Evolutionary conservation across 306 rosid species (phyloP), one percentile per base, ranked within the genome.

Genomic region (Cajanus cajan): DNA sequence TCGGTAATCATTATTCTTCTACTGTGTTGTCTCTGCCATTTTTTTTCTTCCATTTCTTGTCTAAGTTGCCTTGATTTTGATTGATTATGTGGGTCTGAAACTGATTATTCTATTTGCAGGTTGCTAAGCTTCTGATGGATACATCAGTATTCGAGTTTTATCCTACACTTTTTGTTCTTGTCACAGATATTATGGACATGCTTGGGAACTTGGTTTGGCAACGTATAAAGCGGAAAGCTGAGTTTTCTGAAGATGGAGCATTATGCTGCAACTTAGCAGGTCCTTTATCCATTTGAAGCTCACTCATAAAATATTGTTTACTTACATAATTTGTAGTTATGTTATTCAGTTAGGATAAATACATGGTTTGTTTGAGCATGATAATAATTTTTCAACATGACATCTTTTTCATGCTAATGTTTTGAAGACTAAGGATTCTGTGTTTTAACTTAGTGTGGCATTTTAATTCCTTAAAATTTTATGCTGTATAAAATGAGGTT

Each of bases 161-260:
- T 82, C 97, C 97, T 77, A 90, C 96, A 1, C 90, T 95, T 67
- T 95, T 95, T 87, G 94, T 90, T 85, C 97, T 91, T 72, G 95
- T 87, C 67, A 86, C 92, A 55, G 92, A 95, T 88, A 86, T 92
- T 73, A 68, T 95, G 94, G 98, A 95, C 85, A 92, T 90, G 93
- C 84, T 95, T 39, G 98, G 98, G 41, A 83, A 90, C 86, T 80
- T 95, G 87, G 98, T 95, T 63, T 95, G 98, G 98, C 92, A 85
- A 47, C 96, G 98, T 84, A 92, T 95, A 77, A 92, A 87, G 82
- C 80, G 16, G 71, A 95, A 90, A 89, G 94, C 98, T 51, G 98
- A 95, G 82, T 90, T 88, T 87, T 40, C 92, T 61, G 97, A 89
- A 68, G 95, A 92, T 63, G 96, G 94, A 89, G 81, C 78, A 66